These are phyloP conservation scores for Arachis monticola DNA, from an alignment of 331 rosid species.

Conservation along the genomic window DNA sequence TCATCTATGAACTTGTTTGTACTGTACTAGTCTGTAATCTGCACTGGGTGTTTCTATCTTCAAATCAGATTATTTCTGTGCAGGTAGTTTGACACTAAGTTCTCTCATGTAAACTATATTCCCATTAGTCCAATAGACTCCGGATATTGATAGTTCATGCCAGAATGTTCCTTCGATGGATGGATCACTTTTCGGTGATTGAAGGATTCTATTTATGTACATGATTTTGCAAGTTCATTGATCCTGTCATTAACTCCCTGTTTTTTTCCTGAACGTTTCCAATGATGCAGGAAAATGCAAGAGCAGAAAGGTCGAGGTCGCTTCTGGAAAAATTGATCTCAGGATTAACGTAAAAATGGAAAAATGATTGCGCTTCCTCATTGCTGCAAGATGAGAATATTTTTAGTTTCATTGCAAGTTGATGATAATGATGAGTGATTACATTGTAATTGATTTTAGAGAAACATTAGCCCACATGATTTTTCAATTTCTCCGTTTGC, in stretches of 20 bases:
- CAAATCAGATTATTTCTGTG: not conserved
- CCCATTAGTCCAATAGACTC: too few relatives aligned
- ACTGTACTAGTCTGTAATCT: constrained; percentile 18
- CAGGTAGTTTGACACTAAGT: too few relatives aligned
- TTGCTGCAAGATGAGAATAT: constrained; percentile 5
- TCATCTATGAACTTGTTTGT: not conserved
- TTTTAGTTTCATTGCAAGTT: constrained; percentile 1
- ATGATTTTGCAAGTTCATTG: constrained; percentile 12
- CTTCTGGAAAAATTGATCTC: constrained; percentile 63
- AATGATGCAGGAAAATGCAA: constrained; percentile 71
- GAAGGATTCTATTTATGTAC: constrained; percentile 19
- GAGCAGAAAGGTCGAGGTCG: constrained; percentile 79
- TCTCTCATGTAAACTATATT: too few relatives aligned
- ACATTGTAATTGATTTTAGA: not conserved
- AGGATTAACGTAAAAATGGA: not conserved
- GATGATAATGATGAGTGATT: not conserved
- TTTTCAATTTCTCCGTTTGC: not conserved
- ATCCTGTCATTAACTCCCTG: not conserved
- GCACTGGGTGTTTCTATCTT: constrained; percentile 5
- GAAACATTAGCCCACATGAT: not conserved
- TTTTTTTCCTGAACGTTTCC: constrained; percentile 5
- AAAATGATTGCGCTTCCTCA: not conserved
- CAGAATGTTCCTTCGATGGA: not conserved
- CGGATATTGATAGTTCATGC: too few relatives aligned
- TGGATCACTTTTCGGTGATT: constrained; percentile 16